Conservation (phyloP, 2,329 filamentous ascomycete species). For the Daldinia sp. region DNA sequence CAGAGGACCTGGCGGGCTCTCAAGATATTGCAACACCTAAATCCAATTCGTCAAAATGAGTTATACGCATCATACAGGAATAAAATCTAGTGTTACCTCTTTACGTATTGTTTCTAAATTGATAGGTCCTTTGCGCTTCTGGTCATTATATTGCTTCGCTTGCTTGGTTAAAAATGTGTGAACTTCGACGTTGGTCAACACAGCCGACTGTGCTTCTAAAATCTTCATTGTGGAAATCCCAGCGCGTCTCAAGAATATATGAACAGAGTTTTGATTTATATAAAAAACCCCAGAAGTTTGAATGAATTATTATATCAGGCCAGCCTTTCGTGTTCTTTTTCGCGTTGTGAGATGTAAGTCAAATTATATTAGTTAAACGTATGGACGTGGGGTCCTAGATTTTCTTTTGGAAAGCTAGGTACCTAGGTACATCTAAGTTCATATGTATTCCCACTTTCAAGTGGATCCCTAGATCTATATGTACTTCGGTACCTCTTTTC, state of each 20-base stretch:
- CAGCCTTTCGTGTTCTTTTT: conserved; percentile 2
- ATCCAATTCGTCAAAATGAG: conserved; percentile 3
- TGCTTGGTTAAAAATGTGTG: conserved; percentile 73
- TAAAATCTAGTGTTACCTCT: conserved; percentile 64
- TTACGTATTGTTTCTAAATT: conserved; percentile 72
- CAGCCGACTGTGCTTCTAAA: conserved; percentile 75
- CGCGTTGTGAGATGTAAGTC: conserved; percentile 13
- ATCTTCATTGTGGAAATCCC: conserved; percentile 70
- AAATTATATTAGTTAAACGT: not conserved
- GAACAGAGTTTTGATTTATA: not conserved
- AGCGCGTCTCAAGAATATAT: not conserved
- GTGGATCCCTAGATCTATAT: not conserved
- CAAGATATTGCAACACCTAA: conserved; percentile 72
- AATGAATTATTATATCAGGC: not conserved
- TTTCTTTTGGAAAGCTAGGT: not conserved
- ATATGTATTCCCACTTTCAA: not conserved
- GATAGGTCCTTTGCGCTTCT: conserved; percentile 64
- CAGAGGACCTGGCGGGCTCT: conserved; percentile 66
- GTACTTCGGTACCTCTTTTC: too few relatives aligned
- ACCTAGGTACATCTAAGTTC: not conserved
- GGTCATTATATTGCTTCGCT: conserved; percentile 63
- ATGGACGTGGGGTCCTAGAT: conserved; percentile 9
- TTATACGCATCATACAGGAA: not conserved
- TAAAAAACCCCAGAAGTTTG: not conserved
- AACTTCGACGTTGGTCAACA: conserved; percentile 80